Evolutionary conservation across 139 green algal species (phyloP).

Genomic region (Spirogloea muscicola): DNA sequence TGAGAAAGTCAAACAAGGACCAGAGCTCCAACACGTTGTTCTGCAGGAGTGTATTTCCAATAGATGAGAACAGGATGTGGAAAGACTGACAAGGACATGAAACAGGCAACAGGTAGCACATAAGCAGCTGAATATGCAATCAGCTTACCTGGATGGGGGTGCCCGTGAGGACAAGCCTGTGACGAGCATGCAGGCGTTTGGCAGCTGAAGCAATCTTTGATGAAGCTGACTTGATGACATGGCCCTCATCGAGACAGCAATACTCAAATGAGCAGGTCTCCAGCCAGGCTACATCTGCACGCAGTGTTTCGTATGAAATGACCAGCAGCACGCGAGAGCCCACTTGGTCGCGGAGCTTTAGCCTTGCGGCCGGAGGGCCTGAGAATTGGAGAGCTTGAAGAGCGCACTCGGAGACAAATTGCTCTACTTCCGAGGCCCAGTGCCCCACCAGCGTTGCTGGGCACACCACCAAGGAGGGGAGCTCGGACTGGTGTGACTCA

Average conservation of each 20-base stretch:
- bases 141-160: constrained; percentile 43
- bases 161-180: constrained; percentile 80
- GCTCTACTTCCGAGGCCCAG: constrained; percentile 82
- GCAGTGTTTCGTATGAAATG: constrained; percentile 83
- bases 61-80: not conserved
- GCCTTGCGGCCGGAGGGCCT: constrained; percentile 58
- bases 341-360: constrained; percentile 20
- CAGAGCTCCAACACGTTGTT: constrained; percentile 95
- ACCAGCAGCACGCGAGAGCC: constrained; percentile 62
- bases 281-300: constrained; percentile 66
- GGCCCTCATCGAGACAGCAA: constrained; percentile 91
- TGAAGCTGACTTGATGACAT: constrained; percentile 87
- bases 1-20: constrained; percentile 96
- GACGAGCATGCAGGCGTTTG: constrained; percentile 60
- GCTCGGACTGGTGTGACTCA: constrained; percentile 21
- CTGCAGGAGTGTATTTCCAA: constrained; percentile 57
- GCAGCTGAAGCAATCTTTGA: constrained; percentile 62
- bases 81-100: not conserved
- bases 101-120: not conserved
- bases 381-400: constrained; percentile 65
- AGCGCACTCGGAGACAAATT: constrained; percentile 61
- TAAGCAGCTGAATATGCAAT: not conserved
- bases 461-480: constrained; percentile 82
- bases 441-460: constrained; percentile 89
- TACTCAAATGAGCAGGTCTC: constrained; percentile 70